phyloP scores from a whole-genome alignment of 192 early-diverging fungal genomes.

The Kickxella alabastrina region DNA sequence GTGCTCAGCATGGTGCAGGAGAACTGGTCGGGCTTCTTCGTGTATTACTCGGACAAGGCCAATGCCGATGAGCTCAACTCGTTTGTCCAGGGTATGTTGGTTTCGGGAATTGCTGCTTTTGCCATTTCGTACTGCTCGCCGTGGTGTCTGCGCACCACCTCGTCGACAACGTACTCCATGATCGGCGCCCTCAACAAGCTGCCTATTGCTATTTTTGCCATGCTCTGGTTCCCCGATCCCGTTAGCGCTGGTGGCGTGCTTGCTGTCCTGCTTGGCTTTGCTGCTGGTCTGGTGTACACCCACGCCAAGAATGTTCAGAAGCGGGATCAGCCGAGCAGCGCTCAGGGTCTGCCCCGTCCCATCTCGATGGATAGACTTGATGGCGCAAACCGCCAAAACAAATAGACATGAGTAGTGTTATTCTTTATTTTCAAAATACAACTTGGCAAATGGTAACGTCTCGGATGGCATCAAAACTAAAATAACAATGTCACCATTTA shows the following conservation, averaged over 20 bases:
- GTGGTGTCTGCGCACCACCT: conserved; percentile 59
- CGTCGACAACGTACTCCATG: conserved; percentile 89
- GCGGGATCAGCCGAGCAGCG: conserved; percentile 48
- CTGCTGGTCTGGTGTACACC: conserved; percentile 70
- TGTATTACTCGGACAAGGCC: conserved; percentile 45
- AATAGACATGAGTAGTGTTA: no score
- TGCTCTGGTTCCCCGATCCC: conserved; percentile 90
- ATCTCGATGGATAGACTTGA: conserved; percentile 49
- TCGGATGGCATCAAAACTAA: no score
- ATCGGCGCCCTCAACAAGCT: conserved; percentile 98
- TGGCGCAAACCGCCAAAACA: conserved; percentile 5
- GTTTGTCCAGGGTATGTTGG: conserved; percentile 64
- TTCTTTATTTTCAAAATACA: no score
- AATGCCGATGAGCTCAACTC: conserved; percentile 60
- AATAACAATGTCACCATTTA: no score
- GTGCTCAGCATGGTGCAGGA: conserved; percentile 66
- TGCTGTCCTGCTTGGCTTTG: conserved; percentile 84
- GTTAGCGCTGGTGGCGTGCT: conserved; percentile 76
- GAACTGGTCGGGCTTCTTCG: conserved; percentile 57
- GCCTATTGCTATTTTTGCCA: conserved; percentile 91
- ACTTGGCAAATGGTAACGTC: no score
- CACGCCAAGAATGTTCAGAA: conserved; percentile 65
- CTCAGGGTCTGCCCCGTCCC: conserved; percentile 44
- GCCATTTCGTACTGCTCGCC: conserved; percentile 80
- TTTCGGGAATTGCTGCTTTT: conserved; percentile 84